These are phyloP conservation scores for Sporodiniella umbellata DNA, from an alignment of 371 early-diverging fungal genomes.

Conservation along the genomic window DNA sequence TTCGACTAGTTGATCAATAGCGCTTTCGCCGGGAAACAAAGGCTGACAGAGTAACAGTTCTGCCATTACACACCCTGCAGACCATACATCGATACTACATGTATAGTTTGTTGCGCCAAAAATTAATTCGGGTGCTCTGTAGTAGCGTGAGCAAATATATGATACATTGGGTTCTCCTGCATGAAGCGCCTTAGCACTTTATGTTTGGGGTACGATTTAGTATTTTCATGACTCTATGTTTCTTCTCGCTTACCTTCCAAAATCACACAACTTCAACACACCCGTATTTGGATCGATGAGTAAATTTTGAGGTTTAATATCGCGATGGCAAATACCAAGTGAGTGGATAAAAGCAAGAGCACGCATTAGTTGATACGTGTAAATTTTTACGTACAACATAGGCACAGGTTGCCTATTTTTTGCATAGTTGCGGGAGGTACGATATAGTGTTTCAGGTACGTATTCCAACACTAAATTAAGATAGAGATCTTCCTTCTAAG, in stretches of 20 bases:
- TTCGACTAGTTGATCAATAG: constrained; percentile 99
- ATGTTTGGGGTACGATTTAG: constrained; percentile 15
- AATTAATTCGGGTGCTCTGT: constrained; percentile 98
- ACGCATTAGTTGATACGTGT: constrained; percentile 95
- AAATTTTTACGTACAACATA: constrained; percentile 88
- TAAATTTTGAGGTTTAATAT: constrained; percentile 99
- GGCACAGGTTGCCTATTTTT: constrained; percentile 94
- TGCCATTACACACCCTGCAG: constrained; percentile 98
- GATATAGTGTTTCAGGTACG: constrained; percentile 87
- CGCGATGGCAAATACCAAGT: constrained; percentile 87
- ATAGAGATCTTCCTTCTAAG: constrained; percentile 77
- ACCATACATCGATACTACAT: constrained; percentile 95
- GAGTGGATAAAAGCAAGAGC: constrained; percentile 96
- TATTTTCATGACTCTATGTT: background rate
- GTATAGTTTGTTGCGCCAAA: constrained; percentile 97
- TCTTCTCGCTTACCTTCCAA: constrained; percentile 73
- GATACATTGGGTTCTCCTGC: constrained; percentile 95
- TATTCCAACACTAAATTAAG: constrained; percentile 85
- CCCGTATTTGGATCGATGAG: constrained; percentile 89
- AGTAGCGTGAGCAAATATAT: constrained; percentile 98
- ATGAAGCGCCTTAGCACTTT: constrained; percentile 90
- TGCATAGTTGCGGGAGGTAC: constrained; percentile 78
- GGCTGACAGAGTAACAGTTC: constrained; percentile 97
- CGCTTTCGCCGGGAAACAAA: constrained; percentile 98
- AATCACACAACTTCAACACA: constrained; percentile 97